Conservation (phyloP, 2,329 filamentous ascomycete species). For the Eutypa lata region DNA sequence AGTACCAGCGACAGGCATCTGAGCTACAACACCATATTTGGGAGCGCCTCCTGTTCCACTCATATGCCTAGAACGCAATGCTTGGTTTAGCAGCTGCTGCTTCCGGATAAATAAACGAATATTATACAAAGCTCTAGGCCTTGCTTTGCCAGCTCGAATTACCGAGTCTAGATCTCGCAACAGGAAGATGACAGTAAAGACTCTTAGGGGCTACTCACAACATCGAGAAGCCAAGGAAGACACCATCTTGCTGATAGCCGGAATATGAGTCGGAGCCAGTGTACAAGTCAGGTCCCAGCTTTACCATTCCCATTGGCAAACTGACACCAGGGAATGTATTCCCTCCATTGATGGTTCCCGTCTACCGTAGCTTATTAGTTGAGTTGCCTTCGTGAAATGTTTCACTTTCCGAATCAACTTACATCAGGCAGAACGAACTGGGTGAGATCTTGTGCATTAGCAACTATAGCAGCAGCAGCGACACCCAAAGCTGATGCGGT, state of each 20-base stretch:
- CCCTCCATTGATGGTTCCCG: constrained; percentile 41
- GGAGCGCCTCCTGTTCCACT: constrained; percentile 66
- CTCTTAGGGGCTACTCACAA: constrained; percentile 28
- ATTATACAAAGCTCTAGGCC: no score
- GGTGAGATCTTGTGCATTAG: background rate
- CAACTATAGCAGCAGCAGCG: background rate
- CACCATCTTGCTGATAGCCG: constrained; percentile 47
- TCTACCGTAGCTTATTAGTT: constrained; percentile 29
- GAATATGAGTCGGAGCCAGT: constrained; percentile 50
- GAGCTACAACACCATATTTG: constrained; percentile 65
- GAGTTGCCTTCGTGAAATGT: background rate
- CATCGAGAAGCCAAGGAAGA: constrained; percentile 59
- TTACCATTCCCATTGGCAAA: constrained; percentile 45
- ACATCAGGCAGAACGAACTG: background rate
- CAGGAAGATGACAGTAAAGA: background rate
- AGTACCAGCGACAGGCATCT: constrained; percentile 51
- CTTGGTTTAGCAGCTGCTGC: no score
- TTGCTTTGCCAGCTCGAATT: no score
- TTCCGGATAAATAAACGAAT: no score
- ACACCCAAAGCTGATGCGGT: background rate
- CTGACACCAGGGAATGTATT: constrained; percentile 51
- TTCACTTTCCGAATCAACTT: background rate
- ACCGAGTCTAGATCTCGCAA: background rate
- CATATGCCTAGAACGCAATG: constrained; percentile 41
- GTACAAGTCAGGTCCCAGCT: constrained; percentile 48